Evolutionary conservation across 2,329 filamentous ascomycete species (phyloP), one percentile per base, ranked within the genome.

Genomic region (Aspergillus uvarum): DNA sequence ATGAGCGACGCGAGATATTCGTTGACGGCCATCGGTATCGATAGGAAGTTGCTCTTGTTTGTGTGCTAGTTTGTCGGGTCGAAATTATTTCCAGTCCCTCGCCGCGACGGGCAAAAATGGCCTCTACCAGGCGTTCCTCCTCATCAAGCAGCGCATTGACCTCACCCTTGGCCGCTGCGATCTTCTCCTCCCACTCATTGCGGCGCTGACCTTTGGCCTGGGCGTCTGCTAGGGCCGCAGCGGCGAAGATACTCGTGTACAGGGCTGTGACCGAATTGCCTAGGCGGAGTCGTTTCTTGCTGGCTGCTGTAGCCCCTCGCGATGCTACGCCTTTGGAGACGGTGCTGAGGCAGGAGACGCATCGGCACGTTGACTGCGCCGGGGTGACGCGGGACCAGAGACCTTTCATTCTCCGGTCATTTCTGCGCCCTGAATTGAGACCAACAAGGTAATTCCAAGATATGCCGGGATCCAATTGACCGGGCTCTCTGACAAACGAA

Each of bases 201-300:
- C 75, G 75, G 32, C 74, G 74, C 63, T 74, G 69, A 52, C 72
- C 70, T 61, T 80, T 80, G 12, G 69, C 72, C 53, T 68, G 70
- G 8, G 75, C 73, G 67, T 80, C 77, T 52, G 72, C 73, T 35
- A 79, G 67, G 22, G 77, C 71, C 16, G 78, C 77, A 8, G 71
- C 72, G 6, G 75, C 77, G 49, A 79, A 78, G 19, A 80, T 75
- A 51, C 76, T 76, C 10, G 75, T 76, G 63, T 79, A 78, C n/a
- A 79, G 67, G n/a, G 74, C 72, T 0, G 77, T 79, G 26, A 78
- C 69, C 1, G 76, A 74, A 63, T 80, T 78, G n/a, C 73, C 76
- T 54, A 79, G 67, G 22, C 74, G 71, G 56, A 80, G 68, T 32
- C 74, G 71, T 65, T 70, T 71, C 53, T 73, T 74, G 59, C 73